Evolutionary conservation across 2,329 filamentous ascomycete species (phyloP), one percentile per base, ranked within the genome.

Genomic region (Arachnomyces sp.): DNA sequence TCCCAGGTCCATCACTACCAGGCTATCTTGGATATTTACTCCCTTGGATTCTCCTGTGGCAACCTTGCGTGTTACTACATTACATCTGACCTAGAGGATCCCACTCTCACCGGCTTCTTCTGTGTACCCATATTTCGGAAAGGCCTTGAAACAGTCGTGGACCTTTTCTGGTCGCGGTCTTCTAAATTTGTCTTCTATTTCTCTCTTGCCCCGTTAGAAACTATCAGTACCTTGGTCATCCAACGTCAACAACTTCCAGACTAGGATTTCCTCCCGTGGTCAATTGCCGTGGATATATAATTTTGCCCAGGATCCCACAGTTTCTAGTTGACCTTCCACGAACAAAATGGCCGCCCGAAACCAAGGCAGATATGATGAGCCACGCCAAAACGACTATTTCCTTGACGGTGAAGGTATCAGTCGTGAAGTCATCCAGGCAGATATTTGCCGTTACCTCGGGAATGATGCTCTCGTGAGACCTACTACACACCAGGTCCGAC

Each of bases 401-500:
- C 79, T 88, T 40, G 81, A 82, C 34, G 78, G 81, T 55, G 81
- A 87, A 63, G 83, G 84, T 58, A 89, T 89, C 63, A 82, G 84
- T 61, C 79, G 83, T 54, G 83, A 89, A 64, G 84, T 89, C 55
- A 87, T 89, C 64, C 85, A 84, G 48, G 81, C 82, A 59, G 84
- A 89, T 61, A 86, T 89, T 50, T 88, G 84, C 69, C 82, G 83
- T 58, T 89, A 87, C 61, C 74, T 89, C 52, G 84, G 84, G 56
- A 86, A 86, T 62, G 84, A 89, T 70, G 84, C 84, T 51, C 74
- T 85, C 55, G 83, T 86, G 58, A 80, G 81, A 57, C 83, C 82
- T 44, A 81, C 81, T 55, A 77, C 75, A 53, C 82, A 84, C 64
- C 77, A 84, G 74, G 82, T 86, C 74, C 53, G 71, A 60, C 52